These are phyloP conservation scores for Waltiozyma sp. DNA, from an alignment of 1,139 yeast genomes.

Conservation along the genomic window DNA sequence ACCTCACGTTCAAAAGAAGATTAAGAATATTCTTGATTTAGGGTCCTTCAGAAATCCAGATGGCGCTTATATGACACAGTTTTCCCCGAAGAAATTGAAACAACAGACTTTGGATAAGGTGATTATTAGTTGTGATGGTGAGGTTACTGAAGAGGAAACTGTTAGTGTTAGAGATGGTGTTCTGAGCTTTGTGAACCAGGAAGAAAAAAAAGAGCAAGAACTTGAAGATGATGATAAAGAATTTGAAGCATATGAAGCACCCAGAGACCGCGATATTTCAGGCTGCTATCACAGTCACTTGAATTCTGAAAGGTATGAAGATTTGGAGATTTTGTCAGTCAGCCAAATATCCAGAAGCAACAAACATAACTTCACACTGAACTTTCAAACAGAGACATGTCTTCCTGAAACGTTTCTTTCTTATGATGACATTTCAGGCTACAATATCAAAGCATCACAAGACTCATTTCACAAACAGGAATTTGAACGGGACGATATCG, in stretches of 20 bases:
- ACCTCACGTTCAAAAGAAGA: background rate
- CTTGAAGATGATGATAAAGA: conserved; percentile 1
- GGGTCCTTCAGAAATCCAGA: conserved; percentile 4
- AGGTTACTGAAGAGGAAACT: background rate
- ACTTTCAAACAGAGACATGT: background rate
- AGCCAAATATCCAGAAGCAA: background rate
- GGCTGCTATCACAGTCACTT: background rate
- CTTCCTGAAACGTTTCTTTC: background rate
- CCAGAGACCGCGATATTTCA: background rate
- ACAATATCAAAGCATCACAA: background rate
- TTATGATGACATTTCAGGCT: background rate
- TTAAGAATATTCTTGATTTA: background rate
- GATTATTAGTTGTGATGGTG: conserved; percentile 2
- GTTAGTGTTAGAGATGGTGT: background rate
- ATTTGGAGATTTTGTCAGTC: background rate
- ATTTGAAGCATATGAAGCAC: background rate
- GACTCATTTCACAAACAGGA: background rate
- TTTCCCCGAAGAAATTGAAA: background rate
- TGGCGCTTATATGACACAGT: background rate
- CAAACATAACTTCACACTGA: background rate
- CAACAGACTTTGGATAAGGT: background rate
- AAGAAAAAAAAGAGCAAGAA: background rate
- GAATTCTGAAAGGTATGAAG: background rate
- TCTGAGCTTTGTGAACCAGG: background rate
- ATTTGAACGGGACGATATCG: conserved; percentile 19